phyloP scores from a whole-genome alignment of 257 asterid genomes.

The Capsicum chinense region DNA sequence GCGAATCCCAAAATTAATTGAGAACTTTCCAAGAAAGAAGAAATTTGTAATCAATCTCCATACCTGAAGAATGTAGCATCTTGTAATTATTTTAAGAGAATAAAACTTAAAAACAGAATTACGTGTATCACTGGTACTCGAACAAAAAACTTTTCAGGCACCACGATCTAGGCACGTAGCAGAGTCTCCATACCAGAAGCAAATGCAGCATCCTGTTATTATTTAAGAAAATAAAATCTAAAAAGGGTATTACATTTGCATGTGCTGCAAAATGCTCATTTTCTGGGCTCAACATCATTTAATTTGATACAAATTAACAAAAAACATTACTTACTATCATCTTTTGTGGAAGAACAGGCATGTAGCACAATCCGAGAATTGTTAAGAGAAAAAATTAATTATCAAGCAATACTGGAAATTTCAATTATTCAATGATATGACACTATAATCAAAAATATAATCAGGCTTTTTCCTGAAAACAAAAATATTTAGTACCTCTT shows the following conservation, averaged over 20 bases:
- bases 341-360: background rate
- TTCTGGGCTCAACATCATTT: constrained; percentile 3
- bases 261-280: background rate
- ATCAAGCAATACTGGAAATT: constrained; percentile 8
- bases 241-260: background rate
- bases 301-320: background rate
- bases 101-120: background rate
- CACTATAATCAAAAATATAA: background rate
- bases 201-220: constrained; percentile 5
- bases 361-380: background rate
- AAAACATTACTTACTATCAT: background rate
- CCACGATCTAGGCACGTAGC: background rate
- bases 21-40: constrained; percentile 85
- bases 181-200: constrained; percentile 68
- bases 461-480: background rate
- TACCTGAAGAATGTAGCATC: constrained; percentile 52
- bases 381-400: background rate
- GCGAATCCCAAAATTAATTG: constrained; percentile 96
- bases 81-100: constrained; percentile 1
- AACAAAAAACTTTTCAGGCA: constrained; percentile 11
- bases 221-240: background rate
- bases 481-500: background rate
- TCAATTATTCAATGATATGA: constrained; percentile 17
- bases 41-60: constrained; percentile 81
- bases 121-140: background rate